Evolutionary conservation across 2,329 filamentous ascomycete species (phyloP).

Genomic region (Paraconiothyrium brasiliense): DNA sequence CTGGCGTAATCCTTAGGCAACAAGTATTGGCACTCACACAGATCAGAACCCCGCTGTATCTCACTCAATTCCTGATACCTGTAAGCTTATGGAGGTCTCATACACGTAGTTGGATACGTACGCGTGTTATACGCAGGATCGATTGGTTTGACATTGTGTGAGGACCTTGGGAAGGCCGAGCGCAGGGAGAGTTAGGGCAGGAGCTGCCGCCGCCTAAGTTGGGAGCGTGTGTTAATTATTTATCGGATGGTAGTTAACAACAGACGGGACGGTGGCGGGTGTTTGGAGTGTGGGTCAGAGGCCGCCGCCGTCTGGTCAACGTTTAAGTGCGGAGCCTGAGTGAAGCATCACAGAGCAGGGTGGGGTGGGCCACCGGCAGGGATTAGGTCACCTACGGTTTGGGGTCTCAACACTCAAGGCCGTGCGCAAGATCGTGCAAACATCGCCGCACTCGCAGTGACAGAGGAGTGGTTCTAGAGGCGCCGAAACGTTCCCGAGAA

Average conservation of each 20-base stretch:
- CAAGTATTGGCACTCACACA: slow-evolving; percentile 68
- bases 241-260: background rate
- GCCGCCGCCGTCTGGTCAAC: slow-evolving; percentile 17
- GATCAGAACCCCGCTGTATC: slow-evolving; percentile 82
- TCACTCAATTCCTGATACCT: slow-evolving; percentile 79
- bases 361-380: background rate
- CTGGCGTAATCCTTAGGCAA: slow-evolving; percentile 18
- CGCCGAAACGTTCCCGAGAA: background rate
- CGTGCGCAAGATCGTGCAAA: background rate
- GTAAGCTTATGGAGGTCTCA: slow-evolving; percentile 24
- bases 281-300: slow-evolving; percentile 16
- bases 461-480: background rate
- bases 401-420: slow-evolving; percentile 15
- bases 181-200: background rate
- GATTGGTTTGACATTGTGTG: slow-evolving; percentile 80
- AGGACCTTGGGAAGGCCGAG: background rate
- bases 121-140: slow-evolving; percentile 86
- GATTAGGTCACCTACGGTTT: background rate
- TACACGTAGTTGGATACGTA: slow-evolving; percentile 52
- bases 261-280: background rate
- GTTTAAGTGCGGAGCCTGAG: slow-evolving; percentile 20
- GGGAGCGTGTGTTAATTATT: background rate
- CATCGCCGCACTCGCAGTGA: background rate
- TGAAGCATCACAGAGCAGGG: slow-evolving; percentile 14
- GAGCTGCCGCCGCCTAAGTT: background rate